Evolutionary conservation across 371 early-diverging fungal genomes (phyloP), one percentile per base, ranked within the genome.

Genomic region (Gilbertella persicaria): DNA sequence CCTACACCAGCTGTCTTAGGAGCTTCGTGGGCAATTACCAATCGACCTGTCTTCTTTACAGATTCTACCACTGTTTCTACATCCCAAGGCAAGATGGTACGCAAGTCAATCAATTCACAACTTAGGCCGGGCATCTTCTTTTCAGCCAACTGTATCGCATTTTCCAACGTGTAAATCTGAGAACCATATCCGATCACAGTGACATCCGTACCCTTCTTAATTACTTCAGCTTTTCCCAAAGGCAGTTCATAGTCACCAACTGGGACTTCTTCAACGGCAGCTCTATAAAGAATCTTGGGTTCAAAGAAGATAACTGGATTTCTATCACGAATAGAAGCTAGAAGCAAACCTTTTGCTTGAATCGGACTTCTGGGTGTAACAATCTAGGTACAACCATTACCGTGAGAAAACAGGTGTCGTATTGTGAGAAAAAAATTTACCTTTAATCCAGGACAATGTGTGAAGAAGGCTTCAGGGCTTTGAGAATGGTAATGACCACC

Each of bases 401-500:
- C 45, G 58, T 50, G 42, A 58, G 44, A 37, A 59, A 45, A 50
- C 33, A 41, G 9, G 44, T 13, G 37, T 48, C 7, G 5, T 13
- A 50, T 28, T 54, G 60, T 60, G 61, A 55, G 61, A 55, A 40
- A 50, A 53, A 28, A 20, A 39, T 54, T 46, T 71, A 75, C 80
- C 78, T 95, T 97, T 21, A 98, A 65, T 42, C 99, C 99, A 26
- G 98, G 95, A 37, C 93, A 88, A 66, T 98, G 99, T 4, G 95
- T 89, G 73, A 98, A 98, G 70, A 89, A 92, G 5, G 95, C 95
- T 75, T 98, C 99, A 23, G 97, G 97, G 39, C 83, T 84, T 71
- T 98, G 99, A 14, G 94, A 93, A 65, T 98, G 99, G 70, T 98
- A 98, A 59, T 87, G 94, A 16, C 87, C 99, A 59, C 99, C 99